A percentile compares a stretch with the other conserved stretches of the same genome.
Evolutionary conservation across 208 protist species (phyloP).

Genomic region (Leishmania gerbilli): DNA sequence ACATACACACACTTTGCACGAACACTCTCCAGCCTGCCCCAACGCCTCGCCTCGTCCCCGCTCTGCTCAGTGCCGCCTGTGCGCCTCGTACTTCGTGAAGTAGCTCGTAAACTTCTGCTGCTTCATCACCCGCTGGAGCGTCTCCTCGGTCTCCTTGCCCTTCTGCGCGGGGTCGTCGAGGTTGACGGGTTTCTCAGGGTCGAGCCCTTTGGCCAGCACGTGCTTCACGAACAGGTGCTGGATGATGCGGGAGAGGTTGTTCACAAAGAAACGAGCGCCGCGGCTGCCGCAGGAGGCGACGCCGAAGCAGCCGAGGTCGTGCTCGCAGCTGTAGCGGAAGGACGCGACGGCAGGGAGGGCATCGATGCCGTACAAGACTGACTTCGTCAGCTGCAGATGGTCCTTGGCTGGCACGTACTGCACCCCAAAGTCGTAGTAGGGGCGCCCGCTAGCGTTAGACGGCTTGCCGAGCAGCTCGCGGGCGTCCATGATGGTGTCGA

Average conservation of each 20-base stretch:
- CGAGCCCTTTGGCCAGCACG: conserved; percentile 53
- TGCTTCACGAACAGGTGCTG: conserved; percentile 83
- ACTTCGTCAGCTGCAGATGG: conserved; percentile 38
- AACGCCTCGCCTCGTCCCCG: neutral
- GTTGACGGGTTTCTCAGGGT: conserved; percentile 49
- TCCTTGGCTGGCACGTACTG: conserved; percentile 41
- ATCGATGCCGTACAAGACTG: conserved; percentile 32
- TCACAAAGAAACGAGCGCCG: conserved; percentile 54
- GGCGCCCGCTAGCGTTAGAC: neutral
- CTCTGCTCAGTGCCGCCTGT: conserved; percentile 50
- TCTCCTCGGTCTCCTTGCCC: conserved; percentile 30
- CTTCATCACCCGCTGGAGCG: conserved; percentile 55
- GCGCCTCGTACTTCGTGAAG: conserved; percentile 72
- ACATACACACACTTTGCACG: neutral
- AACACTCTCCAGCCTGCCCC: neutral
- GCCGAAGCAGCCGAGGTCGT: conserved; percentile 82
- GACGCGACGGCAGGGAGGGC: conserved; percentile 57
- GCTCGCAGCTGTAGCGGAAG: conserved; percentile 68
- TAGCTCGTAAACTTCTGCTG: conserved; percentile 55
- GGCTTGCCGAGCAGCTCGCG: conserved; percentile 36
- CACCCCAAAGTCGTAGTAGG: conserved; percentile 79
- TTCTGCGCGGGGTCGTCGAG: conserved; percentile 53
- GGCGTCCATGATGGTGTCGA: conserved; percentile 78
- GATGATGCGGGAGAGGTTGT: conserved; percentile 65
- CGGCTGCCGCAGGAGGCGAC: conserved; percentile 69